phyloP scores from a whole-genome alignment of 352 stramenopile species.

The Globisporangium sylvaticum region DNA sequence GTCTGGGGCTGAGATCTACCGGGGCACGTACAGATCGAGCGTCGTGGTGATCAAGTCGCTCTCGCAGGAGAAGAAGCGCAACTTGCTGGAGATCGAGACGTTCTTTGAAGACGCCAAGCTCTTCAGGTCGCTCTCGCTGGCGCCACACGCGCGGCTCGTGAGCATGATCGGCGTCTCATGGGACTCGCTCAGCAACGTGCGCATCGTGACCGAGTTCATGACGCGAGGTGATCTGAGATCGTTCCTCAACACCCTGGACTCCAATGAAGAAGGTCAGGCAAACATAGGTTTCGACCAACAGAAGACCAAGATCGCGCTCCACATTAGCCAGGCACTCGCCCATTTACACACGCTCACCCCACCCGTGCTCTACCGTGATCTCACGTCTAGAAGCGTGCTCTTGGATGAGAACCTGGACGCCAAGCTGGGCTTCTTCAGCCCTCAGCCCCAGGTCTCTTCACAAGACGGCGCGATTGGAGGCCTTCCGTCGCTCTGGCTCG shows the following conservation, averaged over 20 bases:
- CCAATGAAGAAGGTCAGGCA: not conserved
- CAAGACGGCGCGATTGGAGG: constrained; percentile 12
- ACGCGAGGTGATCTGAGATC: not conserved
- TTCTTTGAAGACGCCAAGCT: constrained; percentile 11
- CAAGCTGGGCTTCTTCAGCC: constrained; percentile 32
- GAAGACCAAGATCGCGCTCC: constrained; percentile 8
- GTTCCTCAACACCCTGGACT: not conserved
- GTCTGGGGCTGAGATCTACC: constrained; percentile 2
- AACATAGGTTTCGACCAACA: not conserved
- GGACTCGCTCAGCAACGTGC: constrained; percentile 6
- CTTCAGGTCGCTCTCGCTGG: not conserved
- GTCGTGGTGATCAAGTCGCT: constrained; percentile 9
- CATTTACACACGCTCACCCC: not conserved
- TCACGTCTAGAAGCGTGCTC: constrained; percentile 23
- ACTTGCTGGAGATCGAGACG: constrained; percentile 7
- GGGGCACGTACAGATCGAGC: not conserved
- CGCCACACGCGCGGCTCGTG: not conserved
- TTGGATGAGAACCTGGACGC: constrained; percentile 19
- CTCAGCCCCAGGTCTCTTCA: constrained; percentile 6
- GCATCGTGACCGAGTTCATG: constrained; percentile 1
- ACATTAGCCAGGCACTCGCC: not conserved
- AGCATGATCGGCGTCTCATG: constrained; percentile 3
- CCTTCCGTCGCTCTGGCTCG: constrained; percentile 27
- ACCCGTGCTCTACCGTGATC: constrained; percentile 15
- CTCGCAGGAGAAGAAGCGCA: not conserved